Evolutionary conservation across 495 filamentous ascomycete species (phyloP), one percentile per base, ranked within the genome.

Genomic region (Zalerion maritima): DNA sequence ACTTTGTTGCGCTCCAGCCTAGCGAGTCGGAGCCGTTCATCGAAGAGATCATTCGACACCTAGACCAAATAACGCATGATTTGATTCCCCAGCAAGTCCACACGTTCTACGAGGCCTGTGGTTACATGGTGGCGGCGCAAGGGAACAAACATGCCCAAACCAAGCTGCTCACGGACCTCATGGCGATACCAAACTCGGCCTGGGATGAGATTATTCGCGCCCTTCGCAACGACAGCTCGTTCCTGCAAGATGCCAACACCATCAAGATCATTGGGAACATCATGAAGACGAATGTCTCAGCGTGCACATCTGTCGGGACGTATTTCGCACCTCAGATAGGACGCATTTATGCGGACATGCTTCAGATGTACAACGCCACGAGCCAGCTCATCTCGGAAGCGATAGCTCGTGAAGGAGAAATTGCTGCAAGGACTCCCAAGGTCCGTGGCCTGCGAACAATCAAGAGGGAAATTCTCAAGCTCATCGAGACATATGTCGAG

Each of bases 291-390:
- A 99, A 99, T 42, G 89, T 99, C 4, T 82, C 89, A 1, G 89
- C 89, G 9, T 96, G 89, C 48, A 82, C 79, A 15, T 96, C 91
- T 0, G 86, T 96, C 29, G 89, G 89, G 15, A 75, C 77, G 31
- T 96, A 94, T 59, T 99, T 99, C 57, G 94, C 89, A 47, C 87
- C 89, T n/a, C 89, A 99, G 50, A 92, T 99, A 46, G 91, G 86
- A 26, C 75, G 86, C 15, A 93, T 99, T 38, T 99, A 94, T 43
- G 73, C 87, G 47, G 91, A 99, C 50, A 96, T 99, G 91, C 60
- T 99, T 24, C 84, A 84, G 38, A 96, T 99, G 89, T 99, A 94
- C 45, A 75, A 83, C 26, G 85, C 87, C 18, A 84, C 84, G n/a
- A 94, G 85, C 44, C 69, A 82, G 47, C 73, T 99, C 40, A 94